A percentile compares a stretch with the other conserved stretches of the same genome.
Evolutionary conservation across 2,329 filamentous ascomycete genomes (phyloP).

Genomic region (Cladophialophora carrionii): DNA sequence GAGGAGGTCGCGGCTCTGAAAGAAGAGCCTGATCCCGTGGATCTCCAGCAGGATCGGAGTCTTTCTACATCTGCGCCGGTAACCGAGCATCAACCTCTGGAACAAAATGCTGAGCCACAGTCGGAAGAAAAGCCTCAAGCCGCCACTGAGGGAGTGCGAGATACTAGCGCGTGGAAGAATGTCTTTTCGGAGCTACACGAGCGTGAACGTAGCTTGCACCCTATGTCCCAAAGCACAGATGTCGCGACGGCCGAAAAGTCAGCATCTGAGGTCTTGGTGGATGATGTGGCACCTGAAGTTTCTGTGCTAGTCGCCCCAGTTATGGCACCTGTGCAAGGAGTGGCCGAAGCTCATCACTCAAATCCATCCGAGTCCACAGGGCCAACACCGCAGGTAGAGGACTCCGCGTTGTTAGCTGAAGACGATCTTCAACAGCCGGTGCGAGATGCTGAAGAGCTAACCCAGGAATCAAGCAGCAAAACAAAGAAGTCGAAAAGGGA

Average conservation of each 20-base stretch:
- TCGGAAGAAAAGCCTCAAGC: not conserved
- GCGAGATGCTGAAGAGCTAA: not conserved
- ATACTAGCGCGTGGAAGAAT: constrained; percentile 7
- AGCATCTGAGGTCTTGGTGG: not conserved
- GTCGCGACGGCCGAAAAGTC: not conserved
- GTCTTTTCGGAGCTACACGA: constrained; percentile 13
- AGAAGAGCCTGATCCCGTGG: not conserved
- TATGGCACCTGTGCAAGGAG: not conserved
- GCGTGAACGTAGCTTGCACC: not conserved
- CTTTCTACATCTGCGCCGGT: not conserved
- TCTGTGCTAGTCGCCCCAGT: not conserved
- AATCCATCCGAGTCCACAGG: not conserved
- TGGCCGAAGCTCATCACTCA: not conserved
- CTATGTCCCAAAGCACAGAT: not conserved
- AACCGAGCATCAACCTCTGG: not conserved
- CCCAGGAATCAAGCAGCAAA: constrained; percentile 1
- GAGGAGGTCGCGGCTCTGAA: not conserved
- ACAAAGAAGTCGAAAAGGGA: constrained; percentile 28
- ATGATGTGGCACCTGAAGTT: not conserved
- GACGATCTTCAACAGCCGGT: not conserved
- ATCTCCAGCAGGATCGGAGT: not conserved
- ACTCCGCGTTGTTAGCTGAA: not conserved
- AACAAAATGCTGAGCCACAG: not conserved
- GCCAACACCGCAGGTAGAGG: not conserved
- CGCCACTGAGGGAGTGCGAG: not conserved